Conservation (phyloP, 768 basidiomycete genomes). For the Pleurotus sapidus region DNA sequence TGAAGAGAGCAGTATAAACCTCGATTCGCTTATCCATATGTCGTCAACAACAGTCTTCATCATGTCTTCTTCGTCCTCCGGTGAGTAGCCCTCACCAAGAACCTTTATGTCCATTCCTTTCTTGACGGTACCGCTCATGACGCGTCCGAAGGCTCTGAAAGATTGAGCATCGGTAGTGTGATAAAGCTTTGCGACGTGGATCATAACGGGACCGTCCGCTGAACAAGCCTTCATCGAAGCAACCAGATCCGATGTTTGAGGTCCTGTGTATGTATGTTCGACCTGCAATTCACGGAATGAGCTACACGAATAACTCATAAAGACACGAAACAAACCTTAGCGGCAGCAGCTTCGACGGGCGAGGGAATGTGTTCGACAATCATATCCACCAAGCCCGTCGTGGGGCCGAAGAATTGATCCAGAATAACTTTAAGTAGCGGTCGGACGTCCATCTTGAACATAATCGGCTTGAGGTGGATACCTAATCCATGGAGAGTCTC, state of each 20-base stretch:
- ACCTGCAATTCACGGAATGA: constrained; percentile 40
- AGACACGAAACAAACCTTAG: constrained; percentile 46
- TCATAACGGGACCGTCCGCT: constrained; percentile 83
- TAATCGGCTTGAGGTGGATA: constrained; percentile 85
- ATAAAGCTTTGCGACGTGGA: constrained; percentile 92
- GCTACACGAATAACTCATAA: neutral
- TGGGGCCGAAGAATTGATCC: constrained; percentile 93
- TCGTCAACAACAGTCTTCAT: constrained; percentile 79
- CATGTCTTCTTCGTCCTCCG: constrained; percentile 99
- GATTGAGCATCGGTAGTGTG: constrained; percentile 96
- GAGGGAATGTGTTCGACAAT: constrained; percentile 88
- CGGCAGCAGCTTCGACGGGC: constrained; percentile 54
- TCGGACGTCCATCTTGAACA: constrained; percentile 98
- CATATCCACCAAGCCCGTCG: constrained; percentile 90
- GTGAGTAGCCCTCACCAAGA: constrained; percentile 96
- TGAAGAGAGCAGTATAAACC: constrained; percentile 45
- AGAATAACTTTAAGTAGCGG: constrained; percentile 91
- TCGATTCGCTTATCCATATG: constrained; percentile 87
- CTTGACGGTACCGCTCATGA: constrained; percentile 86
- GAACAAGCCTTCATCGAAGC: constrained; percentile 81
- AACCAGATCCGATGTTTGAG: constrained; percentile 78
- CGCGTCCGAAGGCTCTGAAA: constrained; percentile 93
- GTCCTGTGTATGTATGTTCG: constrained; percentile 84
- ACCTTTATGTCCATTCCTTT: constrained; percentile 89
- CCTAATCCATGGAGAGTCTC: constrained; percentile 73